A percentile compares a stretch with the other conserved stretches of the same genome.
Evolutionary conservation across 805 yeast species (phyloP).

Genomic region (Ogataea degrootiae): DNA sequence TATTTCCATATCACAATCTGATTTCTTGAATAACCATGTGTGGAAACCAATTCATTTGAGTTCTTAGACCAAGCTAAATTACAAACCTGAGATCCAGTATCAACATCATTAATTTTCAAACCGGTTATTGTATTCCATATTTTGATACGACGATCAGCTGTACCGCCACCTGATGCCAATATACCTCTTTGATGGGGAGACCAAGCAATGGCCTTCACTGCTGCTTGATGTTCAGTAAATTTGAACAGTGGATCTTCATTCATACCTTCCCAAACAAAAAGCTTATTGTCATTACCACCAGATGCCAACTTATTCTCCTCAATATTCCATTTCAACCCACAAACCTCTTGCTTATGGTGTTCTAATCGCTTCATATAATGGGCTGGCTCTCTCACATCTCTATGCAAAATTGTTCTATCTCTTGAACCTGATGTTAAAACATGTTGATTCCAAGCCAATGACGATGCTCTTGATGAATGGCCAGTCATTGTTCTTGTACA

Average conservation of each 20-base stretch:
- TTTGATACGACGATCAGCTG: slow-evolving; percentile 85
- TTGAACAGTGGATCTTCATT: slow-evolving; percentile 62
- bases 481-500: slow-evolving; percentile 92
- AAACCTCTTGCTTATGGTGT: slow-evolving; percentile 85
- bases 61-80: slow-evolving; percentile 90
- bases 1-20: slow-evolving; percentile 94
- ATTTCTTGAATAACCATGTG: slow-evolving; percentile 90
- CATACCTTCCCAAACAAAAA: slow-evolving; percentile 84
- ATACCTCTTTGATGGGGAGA: slow-evolving; percentile 95
- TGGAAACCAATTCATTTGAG: slow-evolving; percentile 86
- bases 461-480: slow-evolving; percentile 76
- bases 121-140: slow-evolving; percentile 91
- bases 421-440: slow-evolving; percentile 82
- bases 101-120: slow-evolving; percentile 66
- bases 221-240: slow-evolving; percentile 84
- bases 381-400: slow-evolving; percentile 86
- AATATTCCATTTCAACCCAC: slow-evolving; percentile 92
- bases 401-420: slow-evolving; percentile 77
- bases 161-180: slow-evolving; percentile 94
- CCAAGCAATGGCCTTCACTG: slow-evolving; percentile 97
- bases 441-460: slow-evolving; percentile 93
- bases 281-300: slow-evolving; percentile 90
- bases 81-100: slow-evolving; percentile 96
- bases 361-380: slow-evolving; percentile 71
- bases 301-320: slow-evolving; percentile 90